These are phyloP conservation scores for Oryza meyeriana DNA, from an alignment of 176 grass and related monocot genomes.

Conservation along the genomic window DNA sequence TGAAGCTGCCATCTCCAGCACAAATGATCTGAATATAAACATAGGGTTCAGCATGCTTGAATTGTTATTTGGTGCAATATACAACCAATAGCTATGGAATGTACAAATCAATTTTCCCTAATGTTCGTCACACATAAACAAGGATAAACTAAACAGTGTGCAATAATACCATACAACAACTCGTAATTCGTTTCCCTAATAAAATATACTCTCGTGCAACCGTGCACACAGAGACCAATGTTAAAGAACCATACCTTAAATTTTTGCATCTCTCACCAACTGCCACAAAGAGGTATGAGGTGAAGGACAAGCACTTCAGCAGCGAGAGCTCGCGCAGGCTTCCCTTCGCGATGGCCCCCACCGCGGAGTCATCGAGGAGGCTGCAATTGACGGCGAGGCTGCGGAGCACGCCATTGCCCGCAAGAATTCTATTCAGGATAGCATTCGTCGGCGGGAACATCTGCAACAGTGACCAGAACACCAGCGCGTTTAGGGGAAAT, in stretches of 20 bases:
- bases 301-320: slow-evolving; percentile 66
- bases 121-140: background rate
- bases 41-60: background rate
- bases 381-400: slow-evolving; percentile 67
- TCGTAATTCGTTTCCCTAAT: background rate
- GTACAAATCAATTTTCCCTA: background rate
- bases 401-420: slow-evolving; percentile 46
- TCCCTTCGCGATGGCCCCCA: slow-evolving; percentile 56
- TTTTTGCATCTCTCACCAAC: slow-evolving; percentile 58
- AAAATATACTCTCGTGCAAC: background rate
- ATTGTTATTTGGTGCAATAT: background rate
- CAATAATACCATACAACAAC: background rate
- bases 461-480: slow-evolving; percentile 29
- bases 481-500: slow-evolving; percentile 23
- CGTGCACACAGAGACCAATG: background rate
- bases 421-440: slow-evolving; percentile 56
- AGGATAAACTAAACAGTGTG: background rate
- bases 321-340: slow-evolving; percentile 68
- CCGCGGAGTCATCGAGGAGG: slow-evolving; percentile 58
- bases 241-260: slow-evolving; percentile 53
- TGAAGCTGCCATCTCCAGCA: slow-evolving; percentile 33
- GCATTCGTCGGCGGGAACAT: slow-evolving; percentile 53
- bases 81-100: background rate
- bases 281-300: slow-evolving; percentile 48
- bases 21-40: slow-evolving; percentile 40